Evolutionary conservation across 495 filamentous ascomycete genomes (phyloP), one percentile per base, ranked within the genome.

Genomic region (Rhypophila decipiens): DNA sequence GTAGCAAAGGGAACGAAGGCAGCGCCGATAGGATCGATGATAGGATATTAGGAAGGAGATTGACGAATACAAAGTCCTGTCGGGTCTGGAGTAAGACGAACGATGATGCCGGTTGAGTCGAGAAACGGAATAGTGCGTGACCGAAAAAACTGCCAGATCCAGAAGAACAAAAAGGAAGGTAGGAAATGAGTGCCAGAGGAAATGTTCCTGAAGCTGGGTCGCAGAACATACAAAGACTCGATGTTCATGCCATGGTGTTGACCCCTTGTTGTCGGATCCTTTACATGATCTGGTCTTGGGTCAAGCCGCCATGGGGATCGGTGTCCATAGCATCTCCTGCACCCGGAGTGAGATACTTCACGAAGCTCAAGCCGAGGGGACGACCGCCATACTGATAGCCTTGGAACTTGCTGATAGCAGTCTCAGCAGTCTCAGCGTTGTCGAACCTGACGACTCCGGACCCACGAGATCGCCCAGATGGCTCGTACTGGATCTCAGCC

Each of bases 281-380:
- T 68, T 79, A 98, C 91, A 96, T 95, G 68, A 98, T 96, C 74
- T 98, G 91, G 59, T 96, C 93, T 65, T 98, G 93, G 2, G 89
- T 95, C 56, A 96, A 65, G 48, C 77, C 79, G 42, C 73, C 80
- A 17, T 86, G 82, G n/a, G 78, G 71, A 54, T 93, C 84, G 24
- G 79, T 86, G 55, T 96, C 89, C 86, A 93, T 95, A 52, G 72
- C 76, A 56, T 90, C 88, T 15, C 77, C 80, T 46, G 72, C 69
- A 23, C 71, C 77, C 1, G 76, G 73, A 53, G 79, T 88, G 59
- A 83, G 67, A 67, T 97, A 97, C 63, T 90, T 90, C 69, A 95
- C 90, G 65, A 85, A 97, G 56, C 79, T 87, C 48, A 98, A 78
- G 23, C 90, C 88, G 43, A 98, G 82, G 50, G 94, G 93, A 51